Base-by-base conservation (phyloP, 1,284 basidiomycete species). In the Wolfiporia cocos region DNA sequence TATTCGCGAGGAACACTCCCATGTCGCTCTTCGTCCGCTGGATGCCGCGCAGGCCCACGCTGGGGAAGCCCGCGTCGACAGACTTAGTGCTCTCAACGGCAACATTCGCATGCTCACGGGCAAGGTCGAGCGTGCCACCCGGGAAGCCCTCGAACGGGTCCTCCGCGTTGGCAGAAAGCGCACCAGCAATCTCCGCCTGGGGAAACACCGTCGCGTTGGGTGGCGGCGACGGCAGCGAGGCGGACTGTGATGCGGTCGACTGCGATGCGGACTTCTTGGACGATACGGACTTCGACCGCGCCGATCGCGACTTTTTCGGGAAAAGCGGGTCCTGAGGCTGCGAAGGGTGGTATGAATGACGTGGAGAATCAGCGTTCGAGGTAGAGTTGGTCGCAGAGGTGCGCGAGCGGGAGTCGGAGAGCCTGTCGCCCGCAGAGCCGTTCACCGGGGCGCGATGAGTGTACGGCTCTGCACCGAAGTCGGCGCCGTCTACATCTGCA, bases 381-480 rank as follows among this genome's bases (percentile, higher is more conserved):
- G 34, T 34, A 7, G 52, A 30, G 35, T 65, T 46, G 0, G 76
- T 76, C 2, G 69, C 65, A 5, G 77, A 77, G 0, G 78, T 78
- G 26, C 72, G 70, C 5, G 79, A 81, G 26, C 70, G 72, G 2
- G 78, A 78, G 47, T 78, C 76, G 0, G 79, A 81, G 66, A 69
- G 18, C 60, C 63, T 7, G 21, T 46, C 43, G 11, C 65, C 65
- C 15, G 61, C 61, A 15, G 61, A 61, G 4, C 49, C 54, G n/a
- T 57, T 57, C 2, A 34, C 39, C 5, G 61, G 51, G 6, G 51
- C 48, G 2, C 59, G 59, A 34, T 70, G 66, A 1, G 73, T 55
- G 54, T 84, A 83, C 2, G 71, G 48, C 31, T 66, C 70, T 0
- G 73, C 81, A 34, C 73, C 82, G 17, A 85, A 67, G 57, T 85